Base-by-base conservation (phyloP, 768 basidiomycete species). In the Boletus vinaceobasis region DNA sequence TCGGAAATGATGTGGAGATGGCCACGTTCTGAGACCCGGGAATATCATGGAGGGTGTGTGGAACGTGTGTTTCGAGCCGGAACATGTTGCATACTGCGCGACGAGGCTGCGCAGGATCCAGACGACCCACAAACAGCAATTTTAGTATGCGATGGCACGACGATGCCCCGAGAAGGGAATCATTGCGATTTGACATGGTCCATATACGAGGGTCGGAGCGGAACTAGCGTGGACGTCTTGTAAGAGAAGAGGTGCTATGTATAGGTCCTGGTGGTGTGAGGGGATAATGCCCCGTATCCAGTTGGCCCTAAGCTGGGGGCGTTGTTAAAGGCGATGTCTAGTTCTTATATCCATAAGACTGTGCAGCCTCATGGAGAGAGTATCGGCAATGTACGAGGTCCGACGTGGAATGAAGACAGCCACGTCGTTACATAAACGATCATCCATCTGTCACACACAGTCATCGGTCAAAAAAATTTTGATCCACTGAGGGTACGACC, bases 11-110 rank as follows among this genome's bases (percentile, higher is more conserved):
- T 31, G 52, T 39, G 58, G 33, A 50, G 43, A 38, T 27, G 33
- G 35, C n/a, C 59, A 62, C 50, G 56, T 55, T 65, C 11, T 38
- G 47, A 29, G 26, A 33, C 27, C 49, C 47, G 47, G 53, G 54
- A 40, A 29, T 27, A 42, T 58, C 31, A 53, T 56, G 56, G 47
- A 50, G 27, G 53, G 63, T 54, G 64, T 45, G 49, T 65, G 56
- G 59, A 54, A 52, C 53, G 55, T 52, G 64, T 53, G 65, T 64
- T 61, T 65, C 64, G 65, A 65, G 62, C 56, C 65, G 64, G 64
- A 64, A 52, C 64, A 58, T 67, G 65, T 43, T 56, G 50, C 55
- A 64, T 60, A 65, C 47, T 42, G 64, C 55, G 52, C 44, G 36
- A 55, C 35, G 57, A 61, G 65, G 64, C 64, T 61, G 59, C 55